Percentiles rank a stretch among this genome's conserved stretches.
phyloP scores from a whole-genome alignment of 2,329 filamentous ascomycete genomes.

The Fusarium tupiense region DNA sequence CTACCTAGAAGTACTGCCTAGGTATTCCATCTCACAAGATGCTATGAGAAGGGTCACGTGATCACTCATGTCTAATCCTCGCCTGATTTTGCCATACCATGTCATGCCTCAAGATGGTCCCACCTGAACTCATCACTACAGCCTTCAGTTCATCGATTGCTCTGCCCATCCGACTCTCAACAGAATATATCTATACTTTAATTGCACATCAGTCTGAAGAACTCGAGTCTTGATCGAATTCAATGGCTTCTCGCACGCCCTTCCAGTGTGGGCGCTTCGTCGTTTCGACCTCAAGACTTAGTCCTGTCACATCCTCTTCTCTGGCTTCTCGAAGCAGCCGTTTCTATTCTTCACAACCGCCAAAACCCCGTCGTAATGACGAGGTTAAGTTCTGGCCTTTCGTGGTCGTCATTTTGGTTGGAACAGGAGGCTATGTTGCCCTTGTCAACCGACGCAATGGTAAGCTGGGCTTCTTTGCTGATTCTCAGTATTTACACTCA shows the following conservation, averaged over 20 bases:
- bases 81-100: slow-evolving; percentile 23
- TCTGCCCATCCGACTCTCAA: not conserved
- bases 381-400: slow-evolving; percentile 69
- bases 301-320: slow-evolving; percentile 26
- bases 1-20: not conserved
- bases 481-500: not conserved
- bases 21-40: not conserved
- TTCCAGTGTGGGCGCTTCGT: slow-evolving; percentile 41
- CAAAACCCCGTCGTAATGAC: slow-evolving; percentile 48
- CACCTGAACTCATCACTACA: not conserved
- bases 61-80: not conserved
- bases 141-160: not conserved
- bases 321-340: slow-evolving; percentile 37
- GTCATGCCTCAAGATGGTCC: not conserved
- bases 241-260: slow-evolving; percentile 49
- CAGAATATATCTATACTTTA: not conserved
- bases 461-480: slow-evolving; percentile 43
- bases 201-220: not conserved
- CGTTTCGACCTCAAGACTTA: slow-evolving; percentile 35
- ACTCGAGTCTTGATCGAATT: slow-evolving; percentile 5
- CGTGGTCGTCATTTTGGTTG: slow-evolving; percentile 58
- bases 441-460: slow-evolving; percentile 62
- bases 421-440: slow-evolving; percentile 60
- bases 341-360: slow-evolving; percentile 56
- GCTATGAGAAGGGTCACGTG: slow-evolving; percentile 5